Conservation (phyloP, 2,329 filamentous ascomycete species). For the Ceratocystis colombiana region DNA sequence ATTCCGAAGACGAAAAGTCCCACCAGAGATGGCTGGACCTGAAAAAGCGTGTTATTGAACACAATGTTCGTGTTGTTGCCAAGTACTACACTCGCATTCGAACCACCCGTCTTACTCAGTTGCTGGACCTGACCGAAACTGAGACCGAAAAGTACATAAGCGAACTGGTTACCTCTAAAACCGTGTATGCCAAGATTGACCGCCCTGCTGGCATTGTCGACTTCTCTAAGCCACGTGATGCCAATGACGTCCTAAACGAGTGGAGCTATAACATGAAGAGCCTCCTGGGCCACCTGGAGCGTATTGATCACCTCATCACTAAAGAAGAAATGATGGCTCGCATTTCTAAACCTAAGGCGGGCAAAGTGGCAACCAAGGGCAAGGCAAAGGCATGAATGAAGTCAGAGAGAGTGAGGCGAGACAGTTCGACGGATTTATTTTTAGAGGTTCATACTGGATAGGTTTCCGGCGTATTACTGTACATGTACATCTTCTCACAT, state of each 20-base stretch:
- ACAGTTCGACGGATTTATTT: constrained; percentile 18
- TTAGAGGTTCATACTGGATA: constrained; percentile 30
- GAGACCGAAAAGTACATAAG: constrained; percentile 99
- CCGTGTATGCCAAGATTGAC: constrained; percentile 95
- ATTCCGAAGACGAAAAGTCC: constrained; percentile 67
- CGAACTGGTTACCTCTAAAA: constrained; percentile 93
- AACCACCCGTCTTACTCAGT: constrained; percentile 77
- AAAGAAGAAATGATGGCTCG: constrained; percentile 99
- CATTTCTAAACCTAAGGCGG: constrained; percentile 42
- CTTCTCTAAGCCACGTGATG: constrained; percentile 89
- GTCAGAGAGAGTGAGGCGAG: neutral
- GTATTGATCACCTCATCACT: constrained; percentile 95
- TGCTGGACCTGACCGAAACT: constrained; percentile 84
- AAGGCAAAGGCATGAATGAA: constrained; percentile 29
- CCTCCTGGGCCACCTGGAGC: constrained; percentile 70
- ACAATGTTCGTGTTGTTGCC: constrained; percentile 93
- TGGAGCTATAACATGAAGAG: constrained; percentile 99
- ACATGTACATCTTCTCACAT: constrained; percentile 32
- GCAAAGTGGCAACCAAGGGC: constrained; percentile 33
- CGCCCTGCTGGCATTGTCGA: constrained; percentile 82
- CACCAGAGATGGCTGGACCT: constrained; percentile 84
- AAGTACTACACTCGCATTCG: constrained; percentile 98
- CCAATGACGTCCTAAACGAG: constrained; percentile 93
- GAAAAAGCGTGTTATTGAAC: constrained; percentile 96
- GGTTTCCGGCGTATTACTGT: constrained; percentile 30